phyloP scores from a whole-genome alignment of 2,329 filamentous ascomycete species.

The Alternaria gansuensis region DNA sequence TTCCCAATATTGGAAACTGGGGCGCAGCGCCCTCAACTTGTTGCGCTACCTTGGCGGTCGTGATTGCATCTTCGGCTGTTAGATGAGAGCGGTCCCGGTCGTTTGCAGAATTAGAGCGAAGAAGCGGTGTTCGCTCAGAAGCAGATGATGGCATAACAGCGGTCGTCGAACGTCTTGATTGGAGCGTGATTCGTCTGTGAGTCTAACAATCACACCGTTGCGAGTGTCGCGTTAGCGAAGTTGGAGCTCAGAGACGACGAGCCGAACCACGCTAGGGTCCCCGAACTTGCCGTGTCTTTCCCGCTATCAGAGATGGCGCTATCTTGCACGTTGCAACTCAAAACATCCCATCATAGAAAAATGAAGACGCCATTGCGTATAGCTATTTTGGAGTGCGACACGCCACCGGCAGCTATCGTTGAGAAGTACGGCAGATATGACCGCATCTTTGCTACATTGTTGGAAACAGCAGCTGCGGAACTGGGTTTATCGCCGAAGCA shows the following conservation, averaged over 20 bases:
- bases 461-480: conserved; percentile 61
- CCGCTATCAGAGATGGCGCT: conserved; percentile 8
- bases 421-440: conserved; percentile 76
- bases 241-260: conserved; percentile 5
- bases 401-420: conserved; percentile 70
- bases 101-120: conserved; percentile 29
- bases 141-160: conserved; percentile 25
- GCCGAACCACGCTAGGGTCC: conserved; percentile 21
- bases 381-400: conserved; percentile 89
- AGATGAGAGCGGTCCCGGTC: conserved; percentile 28
- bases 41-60: conserved; percentile 34
- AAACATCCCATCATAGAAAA: conserved; percentile 1
- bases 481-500: conserved; percentile 54
- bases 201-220: background rate
- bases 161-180: background rate
- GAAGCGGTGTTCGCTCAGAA: conserved; percentile 49
- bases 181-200: background rate
- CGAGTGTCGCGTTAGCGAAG: background rate
- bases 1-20: conserved; percentile 35
- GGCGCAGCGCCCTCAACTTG: conserved; percentile 37
- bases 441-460: conserved; percentile 64
- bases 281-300: conserved; percentile 28
- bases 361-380: conserved; percentile 68
- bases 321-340: conserved; percentile 1
- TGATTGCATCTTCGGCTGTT: conserved; percentile 35